Evolutionary conservation across 768 basidiomycete genomes (phyloP).

Genomic region (Pleurotus eryngii): DNA sequence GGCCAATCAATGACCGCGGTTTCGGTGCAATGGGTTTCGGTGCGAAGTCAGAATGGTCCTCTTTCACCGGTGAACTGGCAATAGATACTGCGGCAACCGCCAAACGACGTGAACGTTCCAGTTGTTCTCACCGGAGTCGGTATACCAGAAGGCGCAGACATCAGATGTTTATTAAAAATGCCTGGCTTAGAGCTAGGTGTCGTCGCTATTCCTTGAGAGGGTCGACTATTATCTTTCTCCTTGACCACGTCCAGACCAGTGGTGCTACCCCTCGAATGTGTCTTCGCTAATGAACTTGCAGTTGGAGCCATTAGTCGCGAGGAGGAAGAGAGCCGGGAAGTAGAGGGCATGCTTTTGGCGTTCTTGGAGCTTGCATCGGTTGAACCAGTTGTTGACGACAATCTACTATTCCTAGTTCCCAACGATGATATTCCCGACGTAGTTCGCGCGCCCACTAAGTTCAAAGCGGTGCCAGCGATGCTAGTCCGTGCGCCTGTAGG

Average conservation of each 20-base stretch:
- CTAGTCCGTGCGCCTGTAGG: conserved; percentile 17
- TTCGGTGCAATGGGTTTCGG: conserved; percentile 10
- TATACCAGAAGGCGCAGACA: conserved; percentile 29
- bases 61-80: background rate
- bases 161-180: conserved; percentile 55
- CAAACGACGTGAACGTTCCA: conserved; percentile 15
- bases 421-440: conserved; percentile 38
- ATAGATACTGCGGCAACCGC: background rate
- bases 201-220: conserved; percentile 9
- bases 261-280: conserved; percentile 15
- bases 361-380: background rate
- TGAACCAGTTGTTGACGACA: conserved; percentile 14
- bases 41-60: background rate
- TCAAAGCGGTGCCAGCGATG: conserved; percentile 14
- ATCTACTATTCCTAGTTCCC: conserved; percentile 37
- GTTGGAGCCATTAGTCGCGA: conserved; percentile 69
- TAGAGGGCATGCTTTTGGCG: background rate
- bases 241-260: background rate
- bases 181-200: conserved; percentile 23
- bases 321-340: conserved; percentile 19
- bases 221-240: background rate
- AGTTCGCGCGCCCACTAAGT: conserved; percentile 18
- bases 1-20: conserved; percentile 36
- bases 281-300: conserved; percentile 72
- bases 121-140: conserved; percentile 29